phyloP scores from a whole-genome alignment of 2,329 filamentous ascomycete genomes.

The Arthrobotrys sinensis region DNA sequence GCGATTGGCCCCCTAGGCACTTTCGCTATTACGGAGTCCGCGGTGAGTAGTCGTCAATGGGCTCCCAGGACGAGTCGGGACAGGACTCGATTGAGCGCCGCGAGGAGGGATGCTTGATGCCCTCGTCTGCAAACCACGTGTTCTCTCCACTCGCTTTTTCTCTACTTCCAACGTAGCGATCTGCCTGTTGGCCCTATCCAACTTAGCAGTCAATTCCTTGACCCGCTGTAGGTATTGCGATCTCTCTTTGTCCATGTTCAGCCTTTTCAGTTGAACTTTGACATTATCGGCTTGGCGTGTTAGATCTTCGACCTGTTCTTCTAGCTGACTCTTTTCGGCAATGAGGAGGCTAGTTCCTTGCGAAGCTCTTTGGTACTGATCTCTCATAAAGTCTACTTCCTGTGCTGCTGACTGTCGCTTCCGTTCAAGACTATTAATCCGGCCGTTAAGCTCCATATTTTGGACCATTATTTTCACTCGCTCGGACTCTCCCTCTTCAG shows the following conservation, averaged over 20 bases:
- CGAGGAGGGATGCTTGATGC: constrained; percentile 50
- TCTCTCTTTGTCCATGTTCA: constrained; percentile 47
- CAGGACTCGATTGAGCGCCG: constrained; percentile 49
- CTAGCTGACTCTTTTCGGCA: constrained; percentile 21
- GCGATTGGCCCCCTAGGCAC: constrained; percentile 9
- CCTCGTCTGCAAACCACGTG: constrained; percentile 42
- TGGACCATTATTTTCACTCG: constrained; percentile 26
- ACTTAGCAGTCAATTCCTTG: constrained; percentile 33
- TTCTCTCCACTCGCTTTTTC: constrained; percentile 46
- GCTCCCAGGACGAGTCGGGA: constrained; percentile 49
- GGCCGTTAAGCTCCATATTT: constrained; percentile 33
- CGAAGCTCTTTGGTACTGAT: constrained; percentile 32
- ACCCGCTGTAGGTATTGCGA: constrained; percentile 31
- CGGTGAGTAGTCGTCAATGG: constrained; percentile 32
- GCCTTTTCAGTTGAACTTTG: constrained; percentile 37
- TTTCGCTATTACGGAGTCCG: constrained; percentile 10
- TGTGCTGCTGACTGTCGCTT: constrained; percentile 16
- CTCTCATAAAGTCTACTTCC: constrained; percentile 28
- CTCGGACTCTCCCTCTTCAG: constrained; percentile 6
- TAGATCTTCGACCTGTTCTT: constrained; percentile 25
- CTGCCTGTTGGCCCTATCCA: constrained; percentile 39
- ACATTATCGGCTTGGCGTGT: constrained; percentile 28
- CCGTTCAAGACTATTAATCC: constrained; percentile 9
- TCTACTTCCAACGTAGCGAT: constrained; percentile 38
- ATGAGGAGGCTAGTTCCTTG: constrained; percentile 12